phyloP scores from a whole-genome alignment of 129 eudicot species.

The Ambrosia artemisiifolia region DNA sequence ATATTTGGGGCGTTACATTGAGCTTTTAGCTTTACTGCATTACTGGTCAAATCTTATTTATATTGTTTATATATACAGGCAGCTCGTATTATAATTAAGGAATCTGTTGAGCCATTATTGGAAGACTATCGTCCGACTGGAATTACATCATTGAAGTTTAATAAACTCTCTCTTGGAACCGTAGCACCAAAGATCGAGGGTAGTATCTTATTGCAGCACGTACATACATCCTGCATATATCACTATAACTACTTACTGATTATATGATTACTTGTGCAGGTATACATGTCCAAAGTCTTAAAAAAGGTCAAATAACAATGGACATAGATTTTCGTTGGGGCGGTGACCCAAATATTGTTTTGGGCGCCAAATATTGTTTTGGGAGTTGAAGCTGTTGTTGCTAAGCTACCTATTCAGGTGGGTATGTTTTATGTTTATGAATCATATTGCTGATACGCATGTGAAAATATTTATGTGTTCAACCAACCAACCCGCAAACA shows the following conservation, averaged over 20 bases:
- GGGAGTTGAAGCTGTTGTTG: conserved; percentile 87
- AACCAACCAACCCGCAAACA: no score
- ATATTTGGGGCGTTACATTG: no score
- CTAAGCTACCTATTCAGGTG: conserved; percentile 91
- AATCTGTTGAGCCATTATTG: conserved; percentile 85
- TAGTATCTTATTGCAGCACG: conserved; percentile 3
- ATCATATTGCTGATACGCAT: background rate
- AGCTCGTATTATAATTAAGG: conserved; percentile 67
- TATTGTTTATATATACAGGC: conserved; percentile 49
- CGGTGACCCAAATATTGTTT: conserved; percentile 80
- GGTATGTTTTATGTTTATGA: background rate
- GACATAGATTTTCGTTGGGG: conserved; percentile 99
- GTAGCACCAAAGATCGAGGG: conserved; percentile 98
- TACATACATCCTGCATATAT: no score
- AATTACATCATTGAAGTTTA: conserved; percentile 80
- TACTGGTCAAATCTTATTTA: background rate
- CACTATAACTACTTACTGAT: background rate
- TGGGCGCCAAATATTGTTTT: conserved; percentile 81
- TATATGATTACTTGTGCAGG: conserved; percentile 46
- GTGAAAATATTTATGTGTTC: no score
- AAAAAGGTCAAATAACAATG: conserved; percentile 91
- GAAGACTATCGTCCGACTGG: conserved; percentile 96
- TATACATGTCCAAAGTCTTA: conserved; percentile 91
- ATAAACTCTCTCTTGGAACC: conserved; percentile 80
- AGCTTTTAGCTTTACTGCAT: background rate